A percentile compares a stretch with the other conserved stretches of the same genome.
phyloP scores from a whole-genome alignment of 1,284 basidiomycete species.

The Ceratobasidium sp. region DNA sequence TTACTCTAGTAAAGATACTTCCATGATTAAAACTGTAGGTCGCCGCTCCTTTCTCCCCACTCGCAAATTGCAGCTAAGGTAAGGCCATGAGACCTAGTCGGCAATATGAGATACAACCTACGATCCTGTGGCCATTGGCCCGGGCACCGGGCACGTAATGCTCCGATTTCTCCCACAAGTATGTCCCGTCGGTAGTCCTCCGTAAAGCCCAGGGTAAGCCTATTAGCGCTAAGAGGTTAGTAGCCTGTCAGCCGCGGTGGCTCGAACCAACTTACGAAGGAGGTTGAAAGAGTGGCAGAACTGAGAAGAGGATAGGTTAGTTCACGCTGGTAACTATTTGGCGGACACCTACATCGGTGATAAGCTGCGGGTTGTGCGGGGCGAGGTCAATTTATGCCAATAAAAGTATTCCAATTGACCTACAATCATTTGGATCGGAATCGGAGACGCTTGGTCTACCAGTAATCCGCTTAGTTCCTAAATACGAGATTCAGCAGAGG shows the following conservation, averaged over 20 bases:
- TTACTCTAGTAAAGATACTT: constrained; percentile 1
- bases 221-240: neutral
- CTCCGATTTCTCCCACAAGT: neutral
- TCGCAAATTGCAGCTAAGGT: neutral
- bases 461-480: neutral
- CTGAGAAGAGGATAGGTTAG: neutral
- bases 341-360: neutral
- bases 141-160: neutral
- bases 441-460: neutral
- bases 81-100: neutral
- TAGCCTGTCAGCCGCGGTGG: no score
- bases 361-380: neutral
- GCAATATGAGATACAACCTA: neutral
- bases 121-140: neutral
- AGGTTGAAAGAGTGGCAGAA: neutral
- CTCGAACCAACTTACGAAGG: neutral
- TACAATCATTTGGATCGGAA: neutral
- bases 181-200: neutral
- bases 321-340: neutral
- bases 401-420: neutral
- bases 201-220: neutral
- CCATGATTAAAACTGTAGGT: neutral
- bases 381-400: neutral
- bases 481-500: neutral
- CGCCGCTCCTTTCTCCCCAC: neutral